Base-by-base conservation (phyloP, 108 stramenopile genomes). In the Seminavis robusta region DNA sequence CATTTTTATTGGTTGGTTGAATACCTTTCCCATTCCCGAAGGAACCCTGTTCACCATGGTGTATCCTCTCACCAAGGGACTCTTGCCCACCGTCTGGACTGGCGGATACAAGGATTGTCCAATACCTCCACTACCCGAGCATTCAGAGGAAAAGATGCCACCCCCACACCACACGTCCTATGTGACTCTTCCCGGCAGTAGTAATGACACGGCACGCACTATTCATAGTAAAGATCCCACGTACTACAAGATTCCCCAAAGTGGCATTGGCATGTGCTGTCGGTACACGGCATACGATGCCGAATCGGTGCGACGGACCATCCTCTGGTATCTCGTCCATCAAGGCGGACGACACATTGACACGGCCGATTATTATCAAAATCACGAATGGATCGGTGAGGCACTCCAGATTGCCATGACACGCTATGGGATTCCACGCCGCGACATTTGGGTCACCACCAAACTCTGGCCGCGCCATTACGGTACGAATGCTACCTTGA, bases 381-480 rank as follows among this genome's bases (percentile, higher is more conserved):
- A 95, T 61, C 87, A 90, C 33, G 43, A 44, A 39, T 84, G 86
- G 26, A 83, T 95, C 42, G 94, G 94, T 1, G 8, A 41, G 31
- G 94, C 53, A 2, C 76, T 95, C 23, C 28, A 69, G 21, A 83
- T 76, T 23, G 84, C 84, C 23, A 70, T 79, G 6, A 52, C 54
- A 17, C 52, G 60, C 11, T 66, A 80, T 7, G 82, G 79, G 20
- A 67, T 90, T 4, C 52, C 62, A 11, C 71, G 94, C 11, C 68
- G 82, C 15, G 94, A 95, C 25, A 75, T 95, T 23, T 95, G 80
- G 53, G 39, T 95, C 5, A 89, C 86, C 0, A 78, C 86, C 56
- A 95, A 95, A 73, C 56, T 92, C 13, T 77, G 64, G 25, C 78
- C 83, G n/a, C 50, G 57, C 20, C 62, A 77, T 53, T 81, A 53